Conservation (phyloP, 139 green algal species). For the Chlamydomonas sphaeroides region DNA sequence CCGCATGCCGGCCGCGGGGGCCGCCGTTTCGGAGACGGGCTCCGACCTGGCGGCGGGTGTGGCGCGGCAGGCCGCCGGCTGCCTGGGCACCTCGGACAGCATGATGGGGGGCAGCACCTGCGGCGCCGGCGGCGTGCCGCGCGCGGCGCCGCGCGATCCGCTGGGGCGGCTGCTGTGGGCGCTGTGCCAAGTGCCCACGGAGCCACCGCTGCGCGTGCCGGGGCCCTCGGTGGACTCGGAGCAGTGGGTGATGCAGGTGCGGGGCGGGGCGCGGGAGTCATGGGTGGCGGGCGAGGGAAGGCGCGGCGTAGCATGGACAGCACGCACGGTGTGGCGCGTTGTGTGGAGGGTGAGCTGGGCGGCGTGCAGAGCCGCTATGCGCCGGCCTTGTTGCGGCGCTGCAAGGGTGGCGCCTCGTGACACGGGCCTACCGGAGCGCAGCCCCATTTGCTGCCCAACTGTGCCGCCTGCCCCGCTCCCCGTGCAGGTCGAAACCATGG, state of each 20-base stretch:
- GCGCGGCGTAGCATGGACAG: no score
- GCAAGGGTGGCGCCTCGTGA: no score
- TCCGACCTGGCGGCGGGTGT: neutral
- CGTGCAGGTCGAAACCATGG: no score
- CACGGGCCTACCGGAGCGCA: no score
- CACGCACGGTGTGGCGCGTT: no score
- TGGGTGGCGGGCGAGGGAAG: neutral
- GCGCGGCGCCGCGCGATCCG: conserved; percentile 10
- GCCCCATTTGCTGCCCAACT: no score
- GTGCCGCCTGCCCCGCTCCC: no score
- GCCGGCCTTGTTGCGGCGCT: no score
- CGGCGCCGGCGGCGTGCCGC: neutral
- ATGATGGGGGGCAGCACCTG: neutral
- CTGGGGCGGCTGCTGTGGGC: conserved; percentile 44
- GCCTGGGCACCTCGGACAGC: neutral
- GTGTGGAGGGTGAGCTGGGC: no score
- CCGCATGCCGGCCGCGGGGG: neutral
- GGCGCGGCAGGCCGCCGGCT: no score
- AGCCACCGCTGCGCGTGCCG: neutral
- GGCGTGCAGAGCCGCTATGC: no score
- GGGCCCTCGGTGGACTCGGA: neutral
- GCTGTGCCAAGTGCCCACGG: conserved; percentile 30
- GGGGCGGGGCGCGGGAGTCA: neutral
- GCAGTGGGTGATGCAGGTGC: conserved; percentile 37
- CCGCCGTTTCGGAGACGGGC: neutral